phyloP scores from a whole-genome alignment of 2,329 filamentous ascomycete genomes.

The Balansia obtecta region DNA sequence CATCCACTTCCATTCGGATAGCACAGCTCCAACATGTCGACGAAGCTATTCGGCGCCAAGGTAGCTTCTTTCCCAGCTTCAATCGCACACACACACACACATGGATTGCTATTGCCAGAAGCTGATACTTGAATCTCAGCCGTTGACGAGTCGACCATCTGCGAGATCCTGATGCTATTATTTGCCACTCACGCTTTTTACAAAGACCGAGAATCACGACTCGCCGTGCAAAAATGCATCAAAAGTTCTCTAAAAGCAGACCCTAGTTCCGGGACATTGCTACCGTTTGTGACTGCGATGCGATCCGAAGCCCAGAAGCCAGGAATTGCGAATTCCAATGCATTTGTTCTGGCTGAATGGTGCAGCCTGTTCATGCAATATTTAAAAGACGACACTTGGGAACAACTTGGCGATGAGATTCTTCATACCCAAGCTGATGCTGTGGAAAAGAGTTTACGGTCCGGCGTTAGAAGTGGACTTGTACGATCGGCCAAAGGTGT shows the following conservation, averaged over 20 bases:
- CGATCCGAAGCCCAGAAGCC: conserved; percentile 63
- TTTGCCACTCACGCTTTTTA: conserved; percentile 85
- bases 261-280: conserved; percentile 42
- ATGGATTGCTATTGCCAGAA: conserved; percentile 12
- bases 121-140: conserved; percentile 14
- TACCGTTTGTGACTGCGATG: conserved; percentile 53
- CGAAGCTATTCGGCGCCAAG: conserved; percentile 32
- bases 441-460: conserved; percentile 64
- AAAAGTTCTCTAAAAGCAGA: conserved; percentile 48
- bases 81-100: not conserved
- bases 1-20: conserved; percentile 46
- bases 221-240: conserved; percentile 73
- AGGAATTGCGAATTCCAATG: conserved; percentile 64
- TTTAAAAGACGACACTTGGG: conserved; percentile 50
- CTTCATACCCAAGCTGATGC: conserved; percentile 58
- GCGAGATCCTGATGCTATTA: conserved; percentile 54
- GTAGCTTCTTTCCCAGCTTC: not conserved
- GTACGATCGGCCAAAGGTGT: conserved; percentile 63
- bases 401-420: conserved; percentile 51
- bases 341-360: conserved; percentile 88
- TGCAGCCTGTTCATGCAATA: conserved; percentile 67
- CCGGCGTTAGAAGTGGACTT: conserved; percentile 50
- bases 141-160: conserved; percentile 35
- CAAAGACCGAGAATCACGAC: conserved; percentile 70
- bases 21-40: conserved; percentile 42